Evolutionary conservation across 2,329 filamentous ascomycete species (phyloP).

Genomic region (Penicillium verrucosum): DNA sequence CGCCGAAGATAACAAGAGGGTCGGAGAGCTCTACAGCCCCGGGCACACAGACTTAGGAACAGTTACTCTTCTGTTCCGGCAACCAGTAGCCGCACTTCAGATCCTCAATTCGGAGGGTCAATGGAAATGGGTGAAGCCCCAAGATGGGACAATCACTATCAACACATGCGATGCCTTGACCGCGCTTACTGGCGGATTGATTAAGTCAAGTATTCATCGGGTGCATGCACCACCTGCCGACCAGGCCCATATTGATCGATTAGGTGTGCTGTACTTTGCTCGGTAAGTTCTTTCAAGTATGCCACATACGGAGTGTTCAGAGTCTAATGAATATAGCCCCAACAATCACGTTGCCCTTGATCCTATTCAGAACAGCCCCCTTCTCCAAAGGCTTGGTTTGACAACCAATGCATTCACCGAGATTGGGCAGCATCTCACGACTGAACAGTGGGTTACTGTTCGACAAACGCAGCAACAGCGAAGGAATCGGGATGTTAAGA

Average conservation of each 20-base stretch:
- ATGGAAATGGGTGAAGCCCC: conserved; percentile 53
- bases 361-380: conserved; percentile 38
- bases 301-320: accelerated
- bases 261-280: conserved; percentile 48
- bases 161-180: conserved; percentile 52
- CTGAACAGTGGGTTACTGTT: conserved; percentile 42
- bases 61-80: conserved; percentile 57
- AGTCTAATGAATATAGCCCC: conserved; percentile 25
- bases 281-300: conserved; percentile 26
- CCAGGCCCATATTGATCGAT: conserved; percentile 45
- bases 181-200: conserved; percentile 49
- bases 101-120: conserved; percentile 49
- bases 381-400: conserved; percentile 38
- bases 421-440: conserved; percentile 41
- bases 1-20: conserved; percentile 46
- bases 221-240: conserved; percentile 50
- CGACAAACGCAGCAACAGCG: conserved; percentile 46
- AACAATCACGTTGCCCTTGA: conserved; percentile 44
- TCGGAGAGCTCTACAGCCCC: conserved; percentile 44
- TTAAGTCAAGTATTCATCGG: conserved; percentile 52
- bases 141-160: conserved; percentile 52
- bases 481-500: conserved; percentile 31
- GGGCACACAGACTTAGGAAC: conserved; percentile 59
- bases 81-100: conserved; percentile 57
- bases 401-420: conserved; percentile 41